Evolutionary conservation across 2,329 filamentous ascomycete genomes (phyloP), one percentile per base, ranked within the genome.

Genomic region (Ambrosiella cleistominuta): DNA sequence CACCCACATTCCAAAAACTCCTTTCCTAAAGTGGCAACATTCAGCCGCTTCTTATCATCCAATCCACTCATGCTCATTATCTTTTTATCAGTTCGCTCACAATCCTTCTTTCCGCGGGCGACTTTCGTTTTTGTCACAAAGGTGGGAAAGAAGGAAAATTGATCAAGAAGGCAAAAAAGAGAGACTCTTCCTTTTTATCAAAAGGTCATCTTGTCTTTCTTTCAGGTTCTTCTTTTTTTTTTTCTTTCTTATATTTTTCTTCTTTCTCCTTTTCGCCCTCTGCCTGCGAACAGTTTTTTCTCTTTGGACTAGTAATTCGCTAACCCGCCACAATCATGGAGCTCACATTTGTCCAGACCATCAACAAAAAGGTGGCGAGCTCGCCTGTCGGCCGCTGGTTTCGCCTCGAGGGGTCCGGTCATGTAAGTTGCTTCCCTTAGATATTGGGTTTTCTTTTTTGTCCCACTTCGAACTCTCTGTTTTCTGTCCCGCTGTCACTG

Each of bases 351-450:
- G 36, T 74, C 57, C 69, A 79, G 12, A 72, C 66, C 3, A 65
- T 72, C 67, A 82, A 84, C 67, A 65, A 66, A 62, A 75, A 71
- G 61, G 76, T 89, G 63, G 86, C 85, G 61, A 72, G 71, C 62
- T 83, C 82, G 66, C 68, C 75, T 39, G 75, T 88, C 61, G 86
- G 86, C 62, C 74, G 75, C 63, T 86, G 82, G 73, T 95, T 95
- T 71, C 80, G 81, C 63, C 79, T 95, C 45, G 87, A 94, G 62
- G 86, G 86, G 63, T 88, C 80, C 44, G 87, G 87, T 65, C 86
- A 91, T 78, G 85, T 87, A 78, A 74, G 82, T 77, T 15, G 17
- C 15, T 15, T 54, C 8, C 12, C 40, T 11, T 44, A 45, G n/a
- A n/a, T 3, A 9, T 17, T 39, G 37, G 6, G 53, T 19, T 27